Base-by-base conservation (phyloP, 306 rosid genomes). In the Luffa aegyptiaca region DNA sequence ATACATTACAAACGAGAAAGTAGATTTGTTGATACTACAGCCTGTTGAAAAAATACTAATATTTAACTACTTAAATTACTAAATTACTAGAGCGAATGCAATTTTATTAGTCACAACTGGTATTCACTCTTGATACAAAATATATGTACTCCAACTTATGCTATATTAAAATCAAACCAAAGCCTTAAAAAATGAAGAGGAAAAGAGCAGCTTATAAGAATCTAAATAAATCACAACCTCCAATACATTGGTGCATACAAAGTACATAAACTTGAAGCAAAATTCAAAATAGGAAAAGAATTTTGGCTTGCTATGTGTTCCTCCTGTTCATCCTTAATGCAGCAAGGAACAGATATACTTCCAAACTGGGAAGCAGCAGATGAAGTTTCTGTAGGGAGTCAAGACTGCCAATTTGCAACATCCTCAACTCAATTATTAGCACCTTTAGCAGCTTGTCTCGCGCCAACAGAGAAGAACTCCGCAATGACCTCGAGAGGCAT, bases 401-500 rank as follows among this genome's bases (percentile, higher is more conserved):
- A 48, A 42, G 62, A 73, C 9, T 20, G 75, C 55, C 20, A n/a
- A 70, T 72, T 11, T 76, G 49, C n/a, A 13, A 17, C 57, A 39
- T 80, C 14, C 49, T 71, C 20, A 20, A 70, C 56, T 41, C 33
- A 84, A 82, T 80, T 88, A 84, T 86, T 90, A 10, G 75, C 75
- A 88, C 88, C 88, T 75, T 81, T 84, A 13, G 91, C 31, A 46
- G 85, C 86, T 78, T 90, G 88, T 83, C 51, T 89, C 10, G 97
- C 74, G 39, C 92, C 93, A 52, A 90, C 87, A 33, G 93, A 76
- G 81, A 92, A 92, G 92, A 92, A 90, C 68, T 92, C 93, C 2
- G 90, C 86, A 78, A 92, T 92, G 84, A 92, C 91, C 86, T 92
- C 95, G 10, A 92, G 97, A 59, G 97, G 97, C 96, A 92, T 92